A percentile compares a stretch with the other conserved stretches of the same genome.
These are phyloP conservation scores for Leptographium flavum DNA, from an alignment of 2,329 filamentous ascomycete genomes.

Conservation along the genomic window DNA sequence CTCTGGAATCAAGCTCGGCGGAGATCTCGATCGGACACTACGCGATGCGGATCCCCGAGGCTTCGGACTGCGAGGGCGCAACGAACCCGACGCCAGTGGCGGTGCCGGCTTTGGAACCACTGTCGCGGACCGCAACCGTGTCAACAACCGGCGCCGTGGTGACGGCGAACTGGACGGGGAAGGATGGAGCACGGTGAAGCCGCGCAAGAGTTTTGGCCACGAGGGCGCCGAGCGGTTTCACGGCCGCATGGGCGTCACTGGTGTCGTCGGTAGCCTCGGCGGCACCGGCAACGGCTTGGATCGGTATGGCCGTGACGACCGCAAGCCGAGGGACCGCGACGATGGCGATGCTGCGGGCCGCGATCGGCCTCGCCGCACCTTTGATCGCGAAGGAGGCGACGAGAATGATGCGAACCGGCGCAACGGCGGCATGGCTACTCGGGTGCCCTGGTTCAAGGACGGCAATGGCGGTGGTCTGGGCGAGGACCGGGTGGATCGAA, in stretches of 20 bases:
- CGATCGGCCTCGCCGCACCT: slow-evolving; percentile 16
- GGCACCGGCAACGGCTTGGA: slow-evolving; percentile 26
- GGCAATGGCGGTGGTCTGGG: slow-evolving; percentile 21
- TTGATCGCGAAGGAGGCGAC: slow-evolving; percentile 31
- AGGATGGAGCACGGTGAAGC: slow-evolving; percentile 61
- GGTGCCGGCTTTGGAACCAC: slow-evolving; percentile 30
- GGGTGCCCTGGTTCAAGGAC: slow-evolving; percentile 63
- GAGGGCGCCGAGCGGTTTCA: slow-evolving; percentile 60
- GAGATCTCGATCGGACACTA: slow-evolving; percentile 36
- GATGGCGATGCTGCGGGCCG: slow-evolving; percentile 17
- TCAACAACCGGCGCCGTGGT: slow-evolving; percentile 37
- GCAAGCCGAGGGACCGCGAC: slow-evolving; percentile 33
- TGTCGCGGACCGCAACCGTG: slow-evolving; percentile 30
- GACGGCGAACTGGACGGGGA: slow-evolving; percentile 49
- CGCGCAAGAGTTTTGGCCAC: slow-evolving; percentile 58
- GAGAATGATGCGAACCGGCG: slow-evolving; percentile 41
- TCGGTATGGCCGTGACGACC: slow-evolving; percentile 43
- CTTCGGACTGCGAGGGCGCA: slow-evolving; percentile 41
- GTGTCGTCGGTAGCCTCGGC: slow-evolving; percentile 26
- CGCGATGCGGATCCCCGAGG: slow-evolving; percentile 40
- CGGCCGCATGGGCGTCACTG: slow-evolving; percentile 41
- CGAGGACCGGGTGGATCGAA: slow-evolving; percentile 17
- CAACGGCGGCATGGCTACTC: slow-evolving; percentile 39
- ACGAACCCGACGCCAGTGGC: slow-evolving; percentile 9
- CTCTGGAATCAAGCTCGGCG: slow-evolving; percentile 23